These are phyloP conservation scores for Talaromyces marneffei DNA, from an alignment of 2,329 filamentous ascomycete species.

Conservation along the genomic window DNA sequence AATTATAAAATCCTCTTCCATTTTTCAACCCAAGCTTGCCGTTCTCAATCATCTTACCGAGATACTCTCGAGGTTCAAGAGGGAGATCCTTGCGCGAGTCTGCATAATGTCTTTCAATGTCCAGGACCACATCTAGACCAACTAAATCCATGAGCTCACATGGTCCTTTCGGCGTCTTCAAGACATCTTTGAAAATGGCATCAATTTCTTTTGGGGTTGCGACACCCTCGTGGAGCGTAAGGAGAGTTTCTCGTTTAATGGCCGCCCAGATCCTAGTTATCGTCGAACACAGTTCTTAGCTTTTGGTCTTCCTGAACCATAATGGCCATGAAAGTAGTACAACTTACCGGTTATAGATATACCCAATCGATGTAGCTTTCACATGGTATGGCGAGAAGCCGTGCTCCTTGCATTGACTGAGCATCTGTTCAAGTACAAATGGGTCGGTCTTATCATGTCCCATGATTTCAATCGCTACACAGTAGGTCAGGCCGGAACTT, in stretches of 20 bases:
- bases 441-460: constrained; percentile 29
- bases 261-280: constrained; percentile 36
- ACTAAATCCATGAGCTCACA: constrained; percentile 40
- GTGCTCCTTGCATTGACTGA: constrained; percentile 25
- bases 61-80: constrained; percentile 26
- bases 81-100: constrained; percentile 27
- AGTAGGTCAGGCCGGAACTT: background rate
- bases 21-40: constrained; percentile 32
- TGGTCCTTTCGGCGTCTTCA: constrained; percentile 32
- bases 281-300: background rate
- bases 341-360: constrained; percentile 35
- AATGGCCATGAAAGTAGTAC: background rate
- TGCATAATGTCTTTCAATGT: constrained; percentile 39
- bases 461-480: constrained; percentile 36
- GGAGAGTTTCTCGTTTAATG: constrained; percentile 38
- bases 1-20: constrained; percentile 31
- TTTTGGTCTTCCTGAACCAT: background rate
- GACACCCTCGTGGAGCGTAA: constrained; percentile 31
- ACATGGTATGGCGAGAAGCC: constrained; percentile 37
- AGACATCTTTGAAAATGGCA: constrained; percentile 32
- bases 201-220: constrained; percentile 34
- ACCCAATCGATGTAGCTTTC: constrained; percentile 32
- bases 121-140: constrained; percentile 36
- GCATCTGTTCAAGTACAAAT: constrained; percentile 25
- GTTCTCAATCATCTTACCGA: constrained; percentile 27